A percentile compares a stretch with the other conserved stretches of the same genome.
These are phyloP conservation scores for Hanseniaspora occidentalis DNA, from an alignment of 805 yeast species.

Conservation along the genomic window DNA sequence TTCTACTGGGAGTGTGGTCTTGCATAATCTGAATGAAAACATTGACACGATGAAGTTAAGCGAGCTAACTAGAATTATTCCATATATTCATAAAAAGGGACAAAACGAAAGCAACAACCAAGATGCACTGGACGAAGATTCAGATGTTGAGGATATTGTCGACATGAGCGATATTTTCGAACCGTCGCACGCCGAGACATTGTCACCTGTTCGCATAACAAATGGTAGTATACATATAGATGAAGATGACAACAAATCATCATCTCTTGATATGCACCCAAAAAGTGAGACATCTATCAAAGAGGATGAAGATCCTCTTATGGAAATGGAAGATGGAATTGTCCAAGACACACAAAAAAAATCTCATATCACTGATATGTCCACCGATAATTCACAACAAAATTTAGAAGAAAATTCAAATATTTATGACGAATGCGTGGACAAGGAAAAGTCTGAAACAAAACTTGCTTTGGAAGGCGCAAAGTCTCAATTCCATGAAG, in stretches of 20 bases:
- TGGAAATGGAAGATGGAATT: neutral
- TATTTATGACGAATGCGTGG: no score
- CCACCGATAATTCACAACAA: no score
- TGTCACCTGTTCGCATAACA: neutral
- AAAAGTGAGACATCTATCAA: no score
- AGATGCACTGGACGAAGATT: slow-evolving; percentile 3
- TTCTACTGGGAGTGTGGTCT: neutral
- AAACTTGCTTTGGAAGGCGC: no score
- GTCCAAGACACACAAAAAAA: neutral
- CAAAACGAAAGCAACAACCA: slow-evolving; percentile 1
- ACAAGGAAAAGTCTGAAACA: no score
- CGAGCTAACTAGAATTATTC: neutral
- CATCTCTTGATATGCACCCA: no score
- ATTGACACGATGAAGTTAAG: neutral
- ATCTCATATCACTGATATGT: no score
- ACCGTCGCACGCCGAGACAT: neutral
- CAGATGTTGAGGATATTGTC: slow-evolving; percentile 13
- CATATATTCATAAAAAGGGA: neutral
- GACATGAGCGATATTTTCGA: slow-evolving; percentile 20
- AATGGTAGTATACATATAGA: neutral
- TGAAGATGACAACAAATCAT: neutral
- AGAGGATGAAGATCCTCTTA: no score
- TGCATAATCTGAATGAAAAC: neutral
- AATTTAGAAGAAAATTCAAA: no score
- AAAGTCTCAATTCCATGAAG: no score